These are phyloP conservation scores for Rhododendron vialii DNA, from an alignment of 148 eudicot genomes.

Conservation along the genomic window DNA sequence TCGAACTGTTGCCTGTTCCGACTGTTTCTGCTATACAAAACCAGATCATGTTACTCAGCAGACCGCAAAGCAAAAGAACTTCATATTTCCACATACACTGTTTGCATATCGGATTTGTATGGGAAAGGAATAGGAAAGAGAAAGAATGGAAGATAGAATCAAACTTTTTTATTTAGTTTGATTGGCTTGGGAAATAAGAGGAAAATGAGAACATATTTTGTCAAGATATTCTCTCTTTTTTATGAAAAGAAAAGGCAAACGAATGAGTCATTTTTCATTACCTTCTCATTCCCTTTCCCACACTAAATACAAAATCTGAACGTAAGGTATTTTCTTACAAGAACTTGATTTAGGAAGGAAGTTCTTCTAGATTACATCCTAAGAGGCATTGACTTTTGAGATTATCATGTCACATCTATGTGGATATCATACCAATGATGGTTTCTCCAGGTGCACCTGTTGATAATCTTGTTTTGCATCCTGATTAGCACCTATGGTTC, in stretches of 20 bases:
- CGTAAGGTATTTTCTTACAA: not conserved
- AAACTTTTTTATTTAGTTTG: not conserved
- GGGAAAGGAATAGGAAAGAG: not conserved
- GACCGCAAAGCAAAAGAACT: conserved; percentile 4
- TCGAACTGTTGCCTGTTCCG: conserved; percentile 18
- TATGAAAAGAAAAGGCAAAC: not conserved
- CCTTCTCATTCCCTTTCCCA: not conserved
- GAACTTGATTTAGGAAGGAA: not conserved
- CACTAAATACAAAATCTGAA: not conserved
- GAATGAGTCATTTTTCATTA: not conserved
- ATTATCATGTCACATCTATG: not conserved
- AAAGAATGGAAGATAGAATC: not conserved
- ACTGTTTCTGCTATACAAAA: conserved; percentile 24
- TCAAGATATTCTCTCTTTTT: not conserved
- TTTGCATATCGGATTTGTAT: not conserved
- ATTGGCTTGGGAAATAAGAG: not conserved
- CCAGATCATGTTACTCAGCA: conserved; percentile 13
- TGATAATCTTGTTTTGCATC: conserved; percentile 20
- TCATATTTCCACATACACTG: not conserved
- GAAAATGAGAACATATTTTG: not conserved
- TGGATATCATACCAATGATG: conserved; percentile 23
- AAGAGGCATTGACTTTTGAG: not conserved
- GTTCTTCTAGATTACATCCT: not conserved
- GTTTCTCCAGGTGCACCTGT: conserved; percentile 23
- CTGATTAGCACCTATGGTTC: conserved; percentile 29